Conservation (phyloP, 257 asterid genomes). For the Ophiorrhiza pumila region DNA sequence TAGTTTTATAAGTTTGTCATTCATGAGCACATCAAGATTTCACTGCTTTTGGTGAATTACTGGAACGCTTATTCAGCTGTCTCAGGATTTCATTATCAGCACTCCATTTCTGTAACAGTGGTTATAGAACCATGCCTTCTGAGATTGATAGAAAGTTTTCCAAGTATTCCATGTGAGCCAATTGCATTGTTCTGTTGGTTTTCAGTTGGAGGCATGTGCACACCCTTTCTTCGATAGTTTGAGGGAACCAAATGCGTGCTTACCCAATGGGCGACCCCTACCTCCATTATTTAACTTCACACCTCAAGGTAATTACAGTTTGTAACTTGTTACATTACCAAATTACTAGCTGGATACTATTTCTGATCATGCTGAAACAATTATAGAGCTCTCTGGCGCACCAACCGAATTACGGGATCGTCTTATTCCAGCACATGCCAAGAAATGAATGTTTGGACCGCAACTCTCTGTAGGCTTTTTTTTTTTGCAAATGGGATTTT, state of each 20-base stretch:
- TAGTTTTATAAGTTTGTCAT: neutral
- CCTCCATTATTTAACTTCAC: slow-evolving; percentile 84
- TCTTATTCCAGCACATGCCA: slow-evolving; percentile 34
- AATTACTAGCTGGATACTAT: neutral
- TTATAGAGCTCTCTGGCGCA: slow-evolving; percentile 45
- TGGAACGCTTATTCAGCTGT: neutral
- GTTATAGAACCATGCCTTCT: neutral
- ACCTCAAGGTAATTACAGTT: slow-evolving; percentile 52
- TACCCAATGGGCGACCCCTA: slow-evolving; percentile 66
- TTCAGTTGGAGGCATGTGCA: slow-evolving; percentile 90
- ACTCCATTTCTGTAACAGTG: neutral
- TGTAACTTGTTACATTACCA: neutral
- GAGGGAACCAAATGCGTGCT: slow-evolving; percentile 57
- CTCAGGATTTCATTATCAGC: neutral
- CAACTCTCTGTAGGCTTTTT: slow-evolving; percentile 12
- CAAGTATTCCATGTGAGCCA: neutral
- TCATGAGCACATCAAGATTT: neutral
- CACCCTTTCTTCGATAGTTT: slow-evolving; percentile 80
- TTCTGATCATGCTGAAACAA: slow-evolving; percentile 8
- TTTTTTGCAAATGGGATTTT: slow-evolving; percentile 30
- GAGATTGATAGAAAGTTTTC: neutral
- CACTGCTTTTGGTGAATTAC: neutral
- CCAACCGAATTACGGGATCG: slow-evolving; percentile 39
- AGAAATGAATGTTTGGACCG: slow-evolving; percentile 20
- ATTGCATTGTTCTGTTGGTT: slow-evolving; percentile 12